Conservation (phyloP, 495 filamentous ascomycete genomes). For the Saxophila tyrrhenica region DNA sequence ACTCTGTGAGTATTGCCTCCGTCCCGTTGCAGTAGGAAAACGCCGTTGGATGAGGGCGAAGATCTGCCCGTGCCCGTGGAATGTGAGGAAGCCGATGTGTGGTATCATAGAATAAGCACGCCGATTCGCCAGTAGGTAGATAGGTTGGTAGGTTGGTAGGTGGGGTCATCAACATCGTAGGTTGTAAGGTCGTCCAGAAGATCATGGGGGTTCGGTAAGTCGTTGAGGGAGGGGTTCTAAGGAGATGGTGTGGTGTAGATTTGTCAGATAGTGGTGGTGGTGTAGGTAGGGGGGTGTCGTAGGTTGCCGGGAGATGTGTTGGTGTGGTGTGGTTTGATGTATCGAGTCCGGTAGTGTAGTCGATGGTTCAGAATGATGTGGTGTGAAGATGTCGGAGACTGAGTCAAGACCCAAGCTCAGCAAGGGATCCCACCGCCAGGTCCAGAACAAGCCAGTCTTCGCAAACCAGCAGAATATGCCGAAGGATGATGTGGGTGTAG, state of each 20-base stretch:
- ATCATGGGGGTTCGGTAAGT: too few relatives aligned
- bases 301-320: not conserved
- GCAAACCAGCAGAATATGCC: not conserved
- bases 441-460: too few relatives aligned
- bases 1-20: too few relatives aligned
- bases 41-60: not conserved
- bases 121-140: too few relatives aligned
- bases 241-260: conserved; percentile 1
- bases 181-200: too few relatives aligned
- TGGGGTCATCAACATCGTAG: not conserved
- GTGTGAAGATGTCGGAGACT: not conserved
- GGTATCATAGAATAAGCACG: not conserved
- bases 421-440: too few relatives aligned
- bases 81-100: not conserved
- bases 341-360: too few relatives aligned
- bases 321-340: not conserved
- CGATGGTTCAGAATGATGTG: too few relatives aligned
- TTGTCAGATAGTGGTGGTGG: not conserved
- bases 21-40: not conserved
- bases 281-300: not conserved
- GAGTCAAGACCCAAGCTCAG: not conserved
- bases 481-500: not conserved
- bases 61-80: not conserved
- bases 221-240: not conserved
- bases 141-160: too few relatives aligned